Conservation (phyloP, 2,329 filamentous ascomycete genomes). For the Cercospora nicotianae region DNA sequence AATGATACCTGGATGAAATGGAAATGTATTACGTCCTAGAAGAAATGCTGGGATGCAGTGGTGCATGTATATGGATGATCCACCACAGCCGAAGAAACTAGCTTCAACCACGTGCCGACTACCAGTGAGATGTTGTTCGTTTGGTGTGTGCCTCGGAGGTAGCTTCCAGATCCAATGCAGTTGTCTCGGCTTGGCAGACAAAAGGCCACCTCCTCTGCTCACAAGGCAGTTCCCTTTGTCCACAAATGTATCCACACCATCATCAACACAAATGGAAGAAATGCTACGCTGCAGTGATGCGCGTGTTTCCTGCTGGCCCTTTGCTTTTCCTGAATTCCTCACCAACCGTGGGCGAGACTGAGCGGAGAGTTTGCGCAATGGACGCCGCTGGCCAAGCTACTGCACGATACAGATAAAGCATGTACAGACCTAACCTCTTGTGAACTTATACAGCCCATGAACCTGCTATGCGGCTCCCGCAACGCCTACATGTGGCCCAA, state of each 20-base stretch:
- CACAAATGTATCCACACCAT: no score
- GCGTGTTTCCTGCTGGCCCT: no score
- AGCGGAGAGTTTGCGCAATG: not conserved
- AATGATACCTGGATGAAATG: not conserved
- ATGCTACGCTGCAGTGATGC: no score
- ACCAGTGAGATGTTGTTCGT: not conserved
- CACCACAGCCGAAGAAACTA: no score
- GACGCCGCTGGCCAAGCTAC: not conserved
- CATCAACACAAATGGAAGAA: no score
- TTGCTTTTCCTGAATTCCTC: no score
- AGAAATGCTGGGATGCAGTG: no score
- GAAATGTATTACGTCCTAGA: no score
- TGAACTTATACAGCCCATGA: not conserved
- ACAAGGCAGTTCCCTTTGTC: not conserved
- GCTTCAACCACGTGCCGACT: no score
- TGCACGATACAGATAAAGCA: conserved; percentile 12
- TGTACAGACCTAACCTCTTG: not conserved
- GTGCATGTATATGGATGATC: no score
- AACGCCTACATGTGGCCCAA: not conserved
- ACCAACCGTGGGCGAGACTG: not conserved
- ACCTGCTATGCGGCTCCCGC: not conserved
- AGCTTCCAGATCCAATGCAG: not conserved
- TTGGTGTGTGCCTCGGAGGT: not conserved
- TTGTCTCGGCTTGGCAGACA: not conserved
- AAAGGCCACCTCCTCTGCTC: not conserved